phyloP scores from a whole-genome alignment of 1,284 basidiomycete genomes.

The Cryptococcus sp. region DNA sequence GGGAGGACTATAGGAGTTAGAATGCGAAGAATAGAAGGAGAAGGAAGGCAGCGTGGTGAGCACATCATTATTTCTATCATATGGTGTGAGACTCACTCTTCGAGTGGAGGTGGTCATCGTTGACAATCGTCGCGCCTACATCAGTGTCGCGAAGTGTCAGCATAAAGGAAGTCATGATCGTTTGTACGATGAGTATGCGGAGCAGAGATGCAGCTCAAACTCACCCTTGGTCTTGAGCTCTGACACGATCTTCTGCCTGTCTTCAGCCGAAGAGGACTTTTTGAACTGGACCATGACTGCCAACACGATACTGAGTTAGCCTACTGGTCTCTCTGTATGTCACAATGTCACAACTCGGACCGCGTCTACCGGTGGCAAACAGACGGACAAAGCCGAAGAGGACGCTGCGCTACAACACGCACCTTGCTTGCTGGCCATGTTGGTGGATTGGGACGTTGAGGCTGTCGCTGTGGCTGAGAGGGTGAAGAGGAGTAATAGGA shows the following conservation, averaged over 20 bases:
- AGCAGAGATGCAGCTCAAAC: background rate
- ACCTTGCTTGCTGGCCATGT: slow-evolving; percentile 35
- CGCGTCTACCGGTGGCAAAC: background rate
- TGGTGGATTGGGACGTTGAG: slow-evolving; percentile 4
- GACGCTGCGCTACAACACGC: slow-evolving; percentile 4
- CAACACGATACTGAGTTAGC: no score
- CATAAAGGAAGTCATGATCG: background rate
- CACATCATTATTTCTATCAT: background rate
- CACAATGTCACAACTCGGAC: no score
- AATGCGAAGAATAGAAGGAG: background rate
- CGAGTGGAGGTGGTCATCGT: slow-evolving; percentile 39
- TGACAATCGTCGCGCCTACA: slow-evolving; percentile 34
- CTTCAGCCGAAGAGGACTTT: slow-evolving; percentile 35
- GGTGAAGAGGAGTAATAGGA: slow-evolving; percentile 7
- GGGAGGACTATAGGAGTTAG: slow-evolving; percentile 37
- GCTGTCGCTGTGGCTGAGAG: slow-evolving; percentile 1
- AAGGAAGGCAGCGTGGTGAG: background rate
- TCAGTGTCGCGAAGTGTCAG: background rate
- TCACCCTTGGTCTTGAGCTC: slow-evolving; percentile 34
- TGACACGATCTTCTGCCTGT: slow-evolving; percentile 32
- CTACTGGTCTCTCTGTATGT: no score
- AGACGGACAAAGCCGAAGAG: background rate
- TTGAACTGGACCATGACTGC: slow-evolving; percentile 45
- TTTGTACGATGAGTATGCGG: no score
- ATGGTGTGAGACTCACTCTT: slow-evolving; percentile 28